These are phyloP conservation scores for Heliocybe sulcata DNA, from an alignment of 1,284 basidiomycete genomes.

Conservation along the genomic window DNA sequence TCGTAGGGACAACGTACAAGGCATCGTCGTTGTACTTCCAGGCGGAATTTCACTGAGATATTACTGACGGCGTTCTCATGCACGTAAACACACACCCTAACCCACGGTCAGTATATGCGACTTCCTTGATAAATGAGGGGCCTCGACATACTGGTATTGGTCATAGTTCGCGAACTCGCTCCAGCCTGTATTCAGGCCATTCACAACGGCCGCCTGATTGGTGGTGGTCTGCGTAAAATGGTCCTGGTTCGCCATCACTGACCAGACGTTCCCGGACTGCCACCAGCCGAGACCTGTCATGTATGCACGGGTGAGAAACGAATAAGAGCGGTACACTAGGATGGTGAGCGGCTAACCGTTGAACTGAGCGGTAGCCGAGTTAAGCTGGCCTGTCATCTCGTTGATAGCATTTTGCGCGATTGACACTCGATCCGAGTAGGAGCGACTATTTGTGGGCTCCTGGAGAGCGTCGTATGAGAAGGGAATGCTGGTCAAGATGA, in stretches of 20 bases:
- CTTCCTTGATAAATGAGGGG: neutral
- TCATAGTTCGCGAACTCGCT: conserved; percentile 30
- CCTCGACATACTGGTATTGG: conserved; percentile 22
- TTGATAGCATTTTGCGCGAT: conserved; percentile 35
- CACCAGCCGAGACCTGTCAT: conserved; percentile 24
- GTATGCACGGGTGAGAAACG: too few species aligned
- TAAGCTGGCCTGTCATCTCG: conserved; percentile 28
- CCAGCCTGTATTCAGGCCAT: conserved; percentile 33
- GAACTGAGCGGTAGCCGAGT: conserved; percentile 28
- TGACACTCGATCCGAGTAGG: conserved; percentile 27
- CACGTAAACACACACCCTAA: neutral
- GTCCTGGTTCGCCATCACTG: conserved; percentile 38
- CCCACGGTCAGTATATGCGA: neutral
- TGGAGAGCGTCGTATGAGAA: conserved; percentile 8
- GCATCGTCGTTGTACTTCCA: conserved; percentile 36
- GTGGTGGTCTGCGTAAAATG: conserved; percentile 24
- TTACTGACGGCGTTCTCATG: neutral
- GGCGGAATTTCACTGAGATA: conserved; percentile 10
- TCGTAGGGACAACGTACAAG: conserved; percentile 20
- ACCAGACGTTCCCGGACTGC: conserved; percentile 41
- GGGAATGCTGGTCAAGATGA: neutral
- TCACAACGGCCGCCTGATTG: conserved; percentile 28
- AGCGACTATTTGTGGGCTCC: conserved; percentile 29
- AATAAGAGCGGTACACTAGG: too few species aligned
- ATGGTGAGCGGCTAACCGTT: conserved; percentile 21